Conservation (phyloP, 148 eudicot species). For the Persicaria maculosa region DNA sequence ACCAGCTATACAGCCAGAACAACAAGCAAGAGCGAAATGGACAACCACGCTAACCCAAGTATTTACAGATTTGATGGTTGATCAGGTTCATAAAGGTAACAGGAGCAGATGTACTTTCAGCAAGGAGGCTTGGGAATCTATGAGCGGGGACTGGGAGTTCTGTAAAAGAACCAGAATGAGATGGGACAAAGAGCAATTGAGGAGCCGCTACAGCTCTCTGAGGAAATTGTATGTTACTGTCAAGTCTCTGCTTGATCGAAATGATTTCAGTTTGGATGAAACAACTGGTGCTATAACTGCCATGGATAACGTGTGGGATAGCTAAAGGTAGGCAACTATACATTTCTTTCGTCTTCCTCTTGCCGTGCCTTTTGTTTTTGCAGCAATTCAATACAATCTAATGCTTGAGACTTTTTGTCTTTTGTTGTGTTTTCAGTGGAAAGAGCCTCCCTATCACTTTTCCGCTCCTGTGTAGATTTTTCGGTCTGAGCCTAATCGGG, state of each 20-base stretch:
- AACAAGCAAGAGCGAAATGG: no score
- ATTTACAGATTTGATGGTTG: no score
- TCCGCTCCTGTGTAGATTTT: not conserved
- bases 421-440: not conserved
- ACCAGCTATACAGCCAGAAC: constrained; percentile 30
- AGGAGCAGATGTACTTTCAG: no score
- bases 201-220: constrained; percentile 41
- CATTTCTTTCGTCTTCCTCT: constrained; percentile 27
- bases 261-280: constrained; percentile 54
- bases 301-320: no score
- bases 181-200: constrained; percentile 69
- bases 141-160: constrained; percentile 54
- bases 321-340: no score
- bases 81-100: no score
- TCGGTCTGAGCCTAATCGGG: not conserved
- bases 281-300: constrained; percentile 43
- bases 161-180: constrained; percentile 40
- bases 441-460: not conserved
- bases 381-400: not conserved
- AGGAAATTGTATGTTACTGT: constrained; percentile 46
- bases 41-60: no score
- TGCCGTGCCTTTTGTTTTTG: not conserved
- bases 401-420: no score
- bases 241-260: constrained; percentile 39
- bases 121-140: constrained; percentile 57